A percentile compares a stretch with the other conserved stretches of the same genome.
These are phyloP conservation scores for Dactylellina drechsleri DNA, from an alignment of 2,329 filamentous ascomycete species.

Conservation along the genomic window DNA sequence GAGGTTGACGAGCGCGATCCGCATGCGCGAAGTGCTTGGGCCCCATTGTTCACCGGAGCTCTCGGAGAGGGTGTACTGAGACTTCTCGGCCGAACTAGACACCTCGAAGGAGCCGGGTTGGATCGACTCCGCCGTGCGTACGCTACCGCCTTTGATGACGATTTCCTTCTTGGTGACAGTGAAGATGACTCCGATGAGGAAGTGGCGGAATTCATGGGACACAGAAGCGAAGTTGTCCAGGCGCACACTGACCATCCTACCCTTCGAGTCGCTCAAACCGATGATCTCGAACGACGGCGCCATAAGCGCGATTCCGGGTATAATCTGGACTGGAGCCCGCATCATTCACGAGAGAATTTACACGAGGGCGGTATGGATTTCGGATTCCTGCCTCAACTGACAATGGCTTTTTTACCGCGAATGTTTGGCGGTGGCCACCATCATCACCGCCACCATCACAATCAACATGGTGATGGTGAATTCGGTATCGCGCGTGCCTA, in stretches of 20 bases:
- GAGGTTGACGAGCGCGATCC: conserved; percentile 39
- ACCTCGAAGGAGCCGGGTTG: conserved; percentile 40
- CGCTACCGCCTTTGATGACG: conserved; percentile 44
- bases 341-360: conserved; percentile 32
- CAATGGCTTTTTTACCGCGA: conserved; percentile 31
- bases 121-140: conserved; percentile 48
- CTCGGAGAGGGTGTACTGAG: conserved; percentile 48
- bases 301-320: conserved; percentile 43
- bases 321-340: conserved; percentile 51
- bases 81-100: conserved; percentile 39
- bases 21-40: conserved; percentile 32
- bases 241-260: conserved; percentile 25
- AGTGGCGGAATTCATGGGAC: conserved; percentile 33
- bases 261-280: conserved; percentile 30
- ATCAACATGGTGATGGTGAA: conserved; percentile 14
- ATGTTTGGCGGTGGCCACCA: conserved; percentile 43
- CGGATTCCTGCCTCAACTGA: conserved; percentile 38
- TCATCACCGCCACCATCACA: conserved; percentile 19
- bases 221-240: background rate
- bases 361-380: conserved; percentile 33
- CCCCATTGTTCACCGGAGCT: conserved; percentile 43
- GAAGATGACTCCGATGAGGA: conserved; percentile 41
- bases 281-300: conserved; percentile 30
- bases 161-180: conserved; percentile 38
- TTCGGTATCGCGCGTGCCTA: conserved; percentile 14